Evolutionary conservation across 1,284 basidiomycete genomes (phyloP), one percentile per base, ranked within the genome.

Genomic region (Lentinus polychrous): DNA sequence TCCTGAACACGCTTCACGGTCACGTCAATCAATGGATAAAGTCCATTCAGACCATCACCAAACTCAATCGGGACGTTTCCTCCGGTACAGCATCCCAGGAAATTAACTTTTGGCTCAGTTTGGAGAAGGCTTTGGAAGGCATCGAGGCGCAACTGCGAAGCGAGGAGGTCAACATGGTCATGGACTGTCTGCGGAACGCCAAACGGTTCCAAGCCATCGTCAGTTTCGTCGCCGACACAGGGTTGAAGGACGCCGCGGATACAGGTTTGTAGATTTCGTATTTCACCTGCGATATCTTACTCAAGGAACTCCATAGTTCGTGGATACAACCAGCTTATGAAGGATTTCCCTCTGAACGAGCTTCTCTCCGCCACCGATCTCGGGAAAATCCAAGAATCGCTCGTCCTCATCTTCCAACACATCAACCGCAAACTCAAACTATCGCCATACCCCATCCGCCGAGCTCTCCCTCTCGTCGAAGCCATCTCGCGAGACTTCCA

Each of bases 21-120:
- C 91, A 98, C 57, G 95, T 99, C 59, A 98, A 98, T 66, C 79
- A 83, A 15, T 99, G 95, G 96, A 96, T 99, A 70, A 97, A 97
- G 68, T 90, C 94, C 49, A 95, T 99, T 46, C 95, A 98, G 67
- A 84, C 90, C 0, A 93, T 99, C 49, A 98, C 96, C 14, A 96
- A 95, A 63, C 80, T 99, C 14, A 82, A 81, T 1, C 78, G 95
- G 27, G 94, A 98, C 59, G 94, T 98, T n/a, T 78, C 86, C 1
- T 91, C 90, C 1, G 96, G 95, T 1, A 98, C 94, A 0, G 94
- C 96, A 1, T 94, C 92, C 0, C 96, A 99, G 61, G 95, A 99
- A 65, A 92, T 99, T 73, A 98, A 98, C 69, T 99, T 99, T 62
- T 99, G 96, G 95, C 72, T 97, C 31, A 91, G 87, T 62, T 79